phyloP scores from a whole-genome alignment of 805 yeast genomes.

The Teunomyces tritomae region DNA sequence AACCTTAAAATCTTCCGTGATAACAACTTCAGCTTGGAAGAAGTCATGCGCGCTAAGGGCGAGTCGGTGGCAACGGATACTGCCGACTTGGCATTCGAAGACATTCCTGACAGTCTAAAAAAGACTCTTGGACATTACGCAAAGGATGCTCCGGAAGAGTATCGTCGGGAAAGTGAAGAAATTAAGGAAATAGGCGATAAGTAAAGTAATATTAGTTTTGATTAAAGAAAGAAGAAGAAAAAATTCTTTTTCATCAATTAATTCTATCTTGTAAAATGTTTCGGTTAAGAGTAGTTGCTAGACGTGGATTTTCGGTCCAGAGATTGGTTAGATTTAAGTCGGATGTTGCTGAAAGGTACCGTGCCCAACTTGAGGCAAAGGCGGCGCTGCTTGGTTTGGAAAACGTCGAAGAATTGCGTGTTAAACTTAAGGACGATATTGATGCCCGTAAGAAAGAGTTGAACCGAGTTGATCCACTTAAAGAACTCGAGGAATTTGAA shows the following conservation, averaged over 20 bases:
- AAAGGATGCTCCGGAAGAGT: conserved; percentile 59
- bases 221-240: neutral
- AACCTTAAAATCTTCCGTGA: conserved; percentile 71
- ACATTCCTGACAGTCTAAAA: conserved; percentile 57
- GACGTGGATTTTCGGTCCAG: no score
- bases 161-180: conserved; percentile 13
- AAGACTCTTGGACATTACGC: conserved; percentile 61
- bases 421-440: conserved; percentile 59
- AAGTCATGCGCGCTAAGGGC: conserved; percentile 72
- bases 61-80: conserved; percentile 64
- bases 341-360: conserved; percentile 18
- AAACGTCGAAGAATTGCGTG: conserved; percentile 58
- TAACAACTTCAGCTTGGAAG: conserved; percentile 71
- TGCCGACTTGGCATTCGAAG: conserved; percentile 68
- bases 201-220: neutral
- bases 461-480: conserved; percentile 64
- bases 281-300: neutral
- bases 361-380: conserved; percentile 31
- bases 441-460: conserved; percentile 54
- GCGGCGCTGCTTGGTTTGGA: conserved; percentile 35
- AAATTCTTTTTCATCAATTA: neutral
- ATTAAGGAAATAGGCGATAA: conserved; percentile 6
- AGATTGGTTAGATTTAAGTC: neutral
- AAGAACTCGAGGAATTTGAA: conserved; percentile 60
- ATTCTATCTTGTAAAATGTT: neutral